Evolutionary conservation across 1,139 yeast species (phyloP), one percentile per base, ranked within the genome.

Genomic region (Groenewaldozyma sp.): DNA sequence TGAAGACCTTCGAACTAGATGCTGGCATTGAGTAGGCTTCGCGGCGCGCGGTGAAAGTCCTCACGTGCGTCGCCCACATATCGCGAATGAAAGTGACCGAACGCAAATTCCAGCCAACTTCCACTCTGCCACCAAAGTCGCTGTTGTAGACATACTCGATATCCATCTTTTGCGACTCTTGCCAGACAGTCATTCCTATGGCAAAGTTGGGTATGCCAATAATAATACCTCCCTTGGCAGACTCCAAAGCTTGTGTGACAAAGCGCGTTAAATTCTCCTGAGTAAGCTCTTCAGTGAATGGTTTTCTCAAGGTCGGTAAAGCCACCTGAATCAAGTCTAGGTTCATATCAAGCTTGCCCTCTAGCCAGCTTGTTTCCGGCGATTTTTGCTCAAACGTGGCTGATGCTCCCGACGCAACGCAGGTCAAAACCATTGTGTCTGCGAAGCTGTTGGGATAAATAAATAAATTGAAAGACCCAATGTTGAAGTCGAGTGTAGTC

Each of bases 31-130:
- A 47, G 36, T 54, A 55, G 1, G 59, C 47, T 11, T 69, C 70
- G 22, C 68, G 57, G 42, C 81, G 65, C 2, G 76, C 65, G 3
- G 70, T 64, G 42, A 76, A 57, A 0, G 82, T 72, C 31, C 71
- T 65, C 0, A 74, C 75, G 62, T 88, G 95, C 2, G 87, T 75
- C 10, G 80, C 69, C 80, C 82, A 83, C 95, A 91, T 86, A 50
- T 86, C 95, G 34, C 94, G 70, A 28, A 91, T 84, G 49, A 86
- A 86, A 51, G 82, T 83, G n/a, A 88, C 79, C 0, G 94, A 80
- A 0, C 97, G 96, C 36, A 91, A 64, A 56, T 91, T 91, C 97
- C 97, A 91, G 34, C 87, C 74, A 2, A 91, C 78, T 47, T 86
- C 94, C 34, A 91, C 94, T 9, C 86, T 76, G 24, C 95, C 95